A percentile compares a stretch with the other conserved stretches of the same genome.
These are phyloP conservation scores for Coemansia sp. DNA, from an alignment of 192 early-diverging fungal species.

Conservation along the genomic window DNA sequence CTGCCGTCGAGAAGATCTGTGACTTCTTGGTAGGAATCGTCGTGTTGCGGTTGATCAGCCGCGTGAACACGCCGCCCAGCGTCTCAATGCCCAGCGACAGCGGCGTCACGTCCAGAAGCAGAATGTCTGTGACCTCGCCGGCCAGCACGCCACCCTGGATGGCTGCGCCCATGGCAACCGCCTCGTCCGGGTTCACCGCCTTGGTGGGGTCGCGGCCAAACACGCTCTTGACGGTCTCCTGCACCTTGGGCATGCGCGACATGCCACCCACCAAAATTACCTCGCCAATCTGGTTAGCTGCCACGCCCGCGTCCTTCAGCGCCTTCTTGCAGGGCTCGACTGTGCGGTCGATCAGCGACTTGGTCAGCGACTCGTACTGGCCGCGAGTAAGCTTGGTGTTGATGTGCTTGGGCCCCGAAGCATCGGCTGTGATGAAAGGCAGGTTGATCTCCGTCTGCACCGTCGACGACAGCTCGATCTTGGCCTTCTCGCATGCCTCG, in stretches of 20 bases:
- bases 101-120: conserved; percentile 95
- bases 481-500: conserved; percentile 97
- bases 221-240: conserved; percentile 83
- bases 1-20: conserved; percentile 98
- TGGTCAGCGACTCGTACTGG: conserved; percentile 83
- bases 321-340: conserved; percentile 93
- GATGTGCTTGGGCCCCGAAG: conserved; percentile 95
- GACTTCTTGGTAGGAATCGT: conserved; percentile 99
- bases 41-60: conserved; percentile 96
- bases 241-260: conserved; percentile 96
- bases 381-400: conserved; percentile 90
- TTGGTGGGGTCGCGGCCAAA: conserved; percentile 93
- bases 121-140: conserved; percentile 93
- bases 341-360: conserved; percentile 82
- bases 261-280: conserved; percentile 98
- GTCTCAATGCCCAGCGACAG: conserved; percentile 98
- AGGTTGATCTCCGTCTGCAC: conserved; percentile 95
- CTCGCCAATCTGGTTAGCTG: conserved; percentile 81
- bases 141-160: conserved; percentile 98
- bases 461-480: conserved; percentile 96
- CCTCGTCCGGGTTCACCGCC: conserved; percentile 97
- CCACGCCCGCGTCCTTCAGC: conserved; percentile 90
- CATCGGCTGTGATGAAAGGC: conserved; percentile 83
- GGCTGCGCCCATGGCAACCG: conserved; percentile 96
- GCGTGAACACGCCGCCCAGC: conserved; percentile 95